These are phyloP conservation scores for Nosema muscidifuracis DNA, from an alignment of 371 early-diverging fungal genomes.

Conservation along the genomic window DNA sequence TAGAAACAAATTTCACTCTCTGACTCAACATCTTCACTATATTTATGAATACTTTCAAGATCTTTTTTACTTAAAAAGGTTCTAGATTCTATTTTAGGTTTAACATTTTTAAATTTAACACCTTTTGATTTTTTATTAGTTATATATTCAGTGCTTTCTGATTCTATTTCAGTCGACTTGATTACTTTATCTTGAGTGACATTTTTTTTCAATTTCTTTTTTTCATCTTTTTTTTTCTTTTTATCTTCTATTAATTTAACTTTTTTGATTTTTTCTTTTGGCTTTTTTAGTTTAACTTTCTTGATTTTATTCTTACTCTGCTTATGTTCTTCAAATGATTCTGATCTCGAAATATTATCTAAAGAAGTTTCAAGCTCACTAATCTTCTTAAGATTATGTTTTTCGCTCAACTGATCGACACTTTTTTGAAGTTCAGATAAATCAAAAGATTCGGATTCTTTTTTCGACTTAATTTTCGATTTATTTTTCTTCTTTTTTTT, in stretches of 20 bases:
- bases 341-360: neutral
- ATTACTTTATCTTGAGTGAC: neutral
- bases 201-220: neutral
- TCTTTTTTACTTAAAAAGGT: constrained; percentile 1
- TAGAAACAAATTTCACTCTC: constrained; percentile 23
- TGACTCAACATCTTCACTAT: neutral
- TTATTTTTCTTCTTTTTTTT: neutral
- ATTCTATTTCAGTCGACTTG: neutral
- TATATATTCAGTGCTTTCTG: neutral
- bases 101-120: too few species aligned
- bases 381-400: neutral
- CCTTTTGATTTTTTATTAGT: neutral
- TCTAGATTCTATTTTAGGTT: neutral
- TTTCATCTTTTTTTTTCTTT: neutral
- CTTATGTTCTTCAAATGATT: neutral
- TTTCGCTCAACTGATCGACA: neutral
- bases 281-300: neutral
- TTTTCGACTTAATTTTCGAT: neutral
- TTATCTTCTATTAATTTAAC: too few species aligned
- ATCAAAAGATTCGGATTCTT: neutral
- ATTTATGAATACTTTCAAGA: neutral
- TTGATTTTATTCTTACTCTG: neutral
- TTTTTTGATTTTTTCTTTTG: neutral
- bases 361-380: neutral
- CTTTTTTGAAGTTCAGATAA: neutral